Conservation (phyloP, 441 rosid genomes). For the Hura crepitans region DNA sequence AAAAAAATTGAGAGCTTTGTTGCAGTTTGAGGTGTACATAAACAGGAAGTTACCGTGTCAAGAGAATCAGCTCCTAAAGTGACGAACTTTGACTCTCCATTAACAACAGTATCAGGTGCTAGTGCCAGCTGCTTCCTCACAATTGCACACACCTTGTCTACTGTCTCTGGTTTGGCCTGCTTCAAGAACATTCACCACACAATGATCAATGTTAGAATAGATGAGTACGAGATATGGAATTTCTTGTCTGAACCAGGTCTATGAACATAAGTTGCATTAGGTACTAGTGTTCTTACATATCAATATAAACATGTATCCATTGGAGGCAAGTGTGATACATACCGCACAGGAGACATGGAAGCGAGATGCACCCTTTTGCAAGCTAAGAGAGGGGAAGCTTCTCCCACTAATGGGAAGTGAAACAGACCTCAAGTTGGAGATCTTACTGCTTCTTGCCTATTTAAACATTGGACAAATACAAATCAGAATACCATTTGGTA, state of each 20-base stretch:
- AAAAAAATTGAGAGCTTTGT: too few relatives aligned
- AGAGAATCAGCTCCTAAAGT: slow-evolving; percentile 53
- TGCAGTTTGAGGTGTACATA: too few relatives aligned
- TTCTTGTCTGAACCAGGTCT: too few relatives aligned
- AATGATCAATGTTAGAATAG: not conserved
- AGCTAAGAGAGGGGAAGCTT: slow-evolving; percentile 41
- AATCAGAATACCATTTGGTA: not conserved
- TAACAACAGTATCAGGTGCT: slow-evolving; percentile 31
- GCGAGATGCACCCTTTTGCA: slow-evolving; percentile 30
- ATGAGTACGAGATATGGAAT: too few relatives aligned
- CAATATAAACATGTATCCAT: too few relatives aligned
- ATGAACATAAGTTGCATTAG: too few relatives aligned
- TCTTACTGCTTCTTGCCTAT: slow-evolving; percentile 35
- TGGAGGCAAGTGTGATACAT: slow-evolving; percentile 6
- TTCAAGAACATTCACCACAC: too few relatives aligned
- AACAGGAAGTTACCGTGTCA: slow-evolving; percentile 34
- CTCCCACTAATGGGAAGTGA: slow-evolving; percentile 31
- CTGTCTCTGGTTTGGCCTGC: slow-evolving; percentile 46
- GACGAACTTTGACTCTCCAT: slow-evolving; percentile 43
- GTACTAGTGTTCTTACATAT: too few relatives aligned
- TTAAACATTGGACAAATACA: not conserved
- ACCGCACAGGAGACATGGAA: slow-evolving; percentile 46
- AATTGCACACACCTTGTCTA: slow-evolving; percentile 39
- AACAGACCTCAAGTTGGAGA: slow-evolving; percentile 38
- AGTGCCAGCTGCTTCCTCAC: slow-evolving; percentile 51